Conservation (phyloP, 2,329 filamentous ascomycete genomes). For the Lasiodiplodia sp. region DNA sequence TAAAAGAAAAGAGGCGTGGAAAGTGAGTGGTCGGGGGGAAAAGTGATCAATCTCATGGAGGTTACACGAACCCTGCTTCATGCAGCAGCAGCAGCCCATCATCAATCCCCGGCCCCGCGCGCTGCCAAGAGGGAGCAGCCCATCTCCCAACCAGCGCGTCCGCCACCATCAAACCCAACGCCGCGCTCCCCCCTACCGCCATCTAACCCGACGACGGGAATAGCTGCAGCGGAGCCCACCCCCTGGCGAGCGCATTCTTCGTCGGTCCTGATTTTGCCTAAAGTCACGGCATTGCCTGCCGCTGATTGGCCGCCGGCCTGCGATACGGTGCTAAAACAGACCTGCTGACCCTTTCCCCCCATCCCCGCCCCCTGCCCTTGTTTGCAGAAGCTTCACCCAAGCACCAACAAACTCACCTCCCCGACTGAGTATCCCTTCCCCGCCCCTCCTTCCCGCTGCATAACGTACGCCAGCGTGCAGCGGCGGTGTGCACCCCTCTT, state of each 20-base stretch:
- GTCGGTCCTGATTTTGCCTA: slow-evolving; percentile 6
- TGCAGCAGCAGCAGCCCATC: slow-evolving; percentile 10
- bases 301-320: neutral
- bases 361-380: neutral
- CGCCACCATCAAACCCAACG: neutral
- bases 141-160: slow-evolving; percentile 6
- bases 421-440: neutral
- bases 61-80: slow-evolving; percentile 26
- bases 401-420: neutral
- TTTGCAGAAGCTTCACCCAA: neutral
- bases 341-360: neutral
- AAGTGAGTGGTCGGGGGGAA: neutral
- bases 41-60: slow-evolving; percentile 25
- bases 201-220: slow-evolving; percentile 16
- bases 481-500: neutral
- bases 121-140: slow-evolving; percentile 7
- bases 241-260: neutral
- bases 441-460: neutral
- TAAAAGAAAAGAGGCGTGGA: neutral
- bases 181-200: neutral
- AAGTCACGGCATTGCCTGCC: neutral
- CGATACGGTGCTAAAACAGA: neutral
- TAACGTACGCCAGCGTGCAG: neutral
- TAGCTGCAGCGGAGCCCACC: slow-evolving; percentile 6
- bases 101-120: slow-evolving; percentile 4